phyloP scores from a whole-genome alignment of 495 filamentous ascomycete species.

The Neurospora sp. region DNA sequence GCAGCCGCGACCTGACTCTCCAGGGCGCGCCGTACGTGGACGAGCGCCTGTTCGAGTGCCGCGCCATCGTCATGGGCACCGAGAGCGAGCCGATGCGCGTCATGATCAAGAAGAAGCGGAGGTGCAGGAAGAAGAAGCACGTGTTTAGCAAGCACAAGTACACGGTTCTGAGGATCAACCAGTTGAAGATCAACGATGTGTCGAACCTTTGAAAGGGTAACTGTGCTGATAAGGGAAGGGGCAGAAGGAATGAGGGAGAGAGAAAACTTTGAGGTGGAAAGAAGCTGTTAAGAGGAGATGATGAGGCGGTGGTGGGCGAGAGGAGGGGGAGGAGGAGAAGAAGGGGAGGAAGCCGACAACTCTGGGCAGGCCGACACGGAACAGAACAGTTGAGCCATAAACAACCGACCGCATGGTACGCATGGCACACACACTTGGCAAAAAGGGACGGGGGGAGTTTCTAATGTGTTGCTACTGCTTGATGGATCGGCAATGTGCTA shows the following conservation, averaged over 20 bases:
- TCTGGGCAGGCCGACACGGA: not conserved
- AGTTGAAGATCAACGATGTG: constrained; percentile 49
- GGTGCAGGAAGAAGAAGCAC: constrained; percentile 60
- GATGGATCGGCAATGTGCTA: not conserved
- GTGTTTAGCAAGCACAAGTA: constrained; percentile 78
- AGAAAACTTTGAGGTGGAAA: not conserved
- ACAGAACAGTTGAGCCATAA: not conserved
- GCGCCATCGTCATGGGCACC: constrained; percentile 73
- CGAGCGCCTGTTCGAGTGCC: constrained; percentile 70
- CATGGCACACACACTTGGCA: not conserved
- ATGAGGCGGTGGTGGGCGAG: not conserved
- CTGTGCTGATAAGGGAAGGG: not conserved
- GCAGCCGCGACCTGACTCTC: constrained; percentile 83
- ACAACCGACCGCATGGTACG: not conserved
- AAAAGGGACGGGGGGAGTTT: not conserved
- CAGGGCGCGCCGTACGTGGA: constrained; percentile 70
- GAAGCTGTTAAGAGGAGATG: not conserved
- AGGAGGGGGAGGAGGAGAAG: not conserved
- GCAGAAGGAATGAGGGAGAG: not conserved
- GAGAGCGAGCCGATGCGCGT: constrained; percentile 80
- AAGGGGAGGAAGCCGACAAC: not conserved
- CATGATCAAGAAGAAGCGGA: constrained; percentile 88
- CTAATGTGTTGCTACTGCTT: not conserved
- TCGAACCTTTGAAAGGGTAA: not conserved
- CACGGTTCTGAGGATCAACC: constrained; percentile 75